Conservation (phyloP, 2,329 filamentous ascomycete genomes). For the Aspergillus latus region DNA sequence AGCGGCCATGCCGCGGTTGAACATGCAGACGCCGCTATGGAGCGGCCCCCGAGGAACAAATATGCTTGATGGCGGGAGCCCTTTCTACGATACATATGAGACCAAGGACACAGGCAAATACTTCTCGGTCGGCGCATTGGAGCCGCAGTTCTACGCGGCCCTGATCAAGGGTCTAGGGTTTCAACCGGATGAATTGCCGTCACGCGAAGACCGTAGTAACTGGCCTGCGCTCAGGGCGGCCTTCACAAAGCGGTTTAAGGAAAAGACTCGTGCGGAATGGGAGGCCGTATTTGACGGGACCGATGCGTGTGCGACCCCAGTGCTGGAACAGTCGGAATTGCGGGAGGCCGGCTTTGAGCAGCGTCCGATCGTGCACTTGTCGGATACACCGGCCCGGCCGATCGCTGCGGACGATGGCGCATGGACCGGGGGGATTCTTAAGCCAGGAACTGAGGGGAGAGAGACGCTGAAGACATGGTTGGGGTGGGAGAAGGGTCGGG, state of each 20-base stretch:
- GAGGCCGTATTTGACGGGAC: constrained; percentile 83
- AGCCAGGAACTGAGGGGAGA: constrained; percentile 71
- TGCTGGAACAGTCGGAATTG: constrained; percentile 73
- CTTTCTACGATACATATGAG: constrained; percentile 87
- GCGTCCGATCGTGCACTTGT: constrained; percentile 53
- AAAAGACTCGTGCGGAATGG: constrained; percentile 75
- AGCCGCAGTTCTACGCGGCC: constrained; percentile 76
- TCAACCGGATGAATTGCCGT: constrained; percentile 43
- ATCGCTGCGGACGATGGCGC: constrained; percentile 62
- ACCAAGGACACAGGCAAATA: constrained; percentile 71
- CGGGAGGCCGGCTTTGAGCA: constrained; percentile 56
- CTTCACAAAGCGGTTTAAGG: constrained; percentile 65
- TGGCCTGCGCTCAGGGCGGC: constrained; percentile 67
- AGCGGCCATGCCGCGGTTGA: constrained; percentile 72
- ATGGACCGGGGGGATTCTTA: constrained; percentile 62
- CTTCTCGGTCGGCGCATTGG: constrained; percentile 86
- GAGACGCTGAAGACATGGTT: constrained; percentile 69
- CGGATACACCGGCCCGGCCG: constrained; percentile 66
- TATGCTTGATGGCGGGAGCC: constrained; percentile 77
- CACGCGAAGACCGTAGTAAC: constrained; percentile 57
- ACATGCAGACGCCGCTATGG: constrained; percentile 64
- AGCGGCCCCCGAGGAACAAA: constrained; percentile 68
- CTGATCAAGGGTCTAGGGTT: constrained; percentile 69
- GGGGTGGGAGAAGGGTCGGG: constrained; percentile 70
- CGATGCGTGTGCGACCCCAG: constrained; percentile 89